Conservation (phyloP, 345 rosid genomes). For the Brassica nigra region DNA sequence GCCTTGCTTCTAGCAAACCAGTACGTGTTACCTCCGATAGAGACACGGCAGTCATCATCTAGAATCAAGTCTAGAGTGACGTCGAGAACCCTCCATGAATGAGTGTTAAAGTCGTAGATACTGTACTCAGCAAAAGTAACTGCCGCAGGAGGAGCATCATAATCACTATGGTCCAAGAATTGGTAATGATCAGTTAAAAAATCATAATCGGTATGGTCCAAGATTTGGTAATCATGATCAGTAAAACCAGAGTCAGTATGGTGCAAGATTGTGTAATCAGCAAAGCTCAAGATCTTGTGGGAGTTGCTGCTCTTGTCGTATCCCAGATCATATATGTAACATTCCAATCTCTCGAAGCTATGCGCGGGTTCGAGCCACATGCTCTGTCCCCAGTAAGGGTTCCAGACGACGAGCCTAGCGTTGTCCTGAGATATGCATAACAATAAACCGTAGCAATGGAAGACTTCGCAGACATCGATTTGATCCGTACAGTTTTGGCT, state of each 20-base stretch:
- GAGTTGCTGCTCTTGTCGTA: not conserved
- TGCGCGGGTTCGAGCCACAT: not conserved
- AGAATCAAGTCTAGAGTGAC: not conserved
- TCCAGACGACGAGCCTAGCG: not conserved
- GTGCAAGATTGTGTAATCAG: not conserved
- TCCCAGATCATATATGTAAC: not conserved
- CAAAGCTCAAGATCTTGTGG: not conserved
- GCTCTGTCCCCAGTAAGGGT: not conserved
- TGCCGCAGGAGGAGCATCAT: not conserved
- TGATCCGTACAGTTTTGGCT: not conserved
- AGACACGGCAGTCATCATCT: not conserved
- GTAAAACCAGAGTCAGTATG: not conserved
- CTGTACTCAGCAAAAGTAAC: not conserved
- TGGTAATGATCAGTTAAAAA: too few relatives aligned
- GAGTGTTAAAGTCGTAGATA: not conserved
- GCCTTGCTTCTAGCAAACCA: not conserved
- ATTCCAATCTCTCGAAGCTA: not conserved
- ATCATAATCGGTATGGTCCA: not conserved
- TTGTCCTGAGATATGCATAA: not conserved
- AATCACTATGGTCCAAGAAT: not conserved
- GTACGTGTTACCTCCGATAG: not conserved
- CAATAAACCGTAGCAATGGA: not conserved
- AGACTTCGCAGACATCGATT: not conserved
- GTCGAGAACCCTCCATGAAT: not conserved
- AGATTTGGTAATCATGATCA: too few relatives aligned